These are phyloP conservation scores for Scenedesmus sp. DNA, from an alignment of 163 green algal species.

Conservation along the genomic window DNA sequence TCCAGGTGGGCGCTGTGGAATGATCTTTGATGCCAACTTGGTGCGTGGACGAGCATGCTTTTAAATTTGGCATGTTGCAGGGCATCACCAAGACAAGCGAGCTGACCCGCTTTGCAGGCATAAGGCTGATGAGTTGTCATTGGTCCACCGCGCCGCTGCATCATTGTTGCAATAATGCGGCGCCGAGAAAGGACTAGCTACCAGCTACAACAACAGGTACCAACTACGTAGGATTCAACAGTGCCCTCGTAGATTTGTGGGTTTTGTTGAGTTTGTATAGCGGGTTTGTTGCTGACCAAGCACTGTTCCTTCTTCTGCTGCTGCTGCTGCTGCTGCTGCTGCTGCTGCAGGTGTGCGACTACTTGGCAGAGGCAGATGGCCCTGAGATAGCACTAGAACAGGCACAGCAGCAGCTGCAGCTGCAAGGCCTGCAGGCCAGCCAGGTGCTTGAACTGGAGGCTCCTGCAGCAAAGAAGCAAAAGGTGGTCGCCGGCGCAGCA, in stretches of 20 bases:
- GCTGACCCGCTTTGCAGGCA: too few relatives aligned
- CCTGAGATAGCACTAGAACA: conserved; percentile 9
- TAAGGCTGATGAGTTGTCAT: too few relatives aligned
- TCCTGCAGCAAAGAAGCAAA: neutral
- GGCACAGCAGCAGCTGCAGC: conserved; percentile 26
- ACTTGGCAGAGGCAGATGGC: conserved; percentile 39
- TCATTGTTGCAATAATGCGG: too few relatives aligned
- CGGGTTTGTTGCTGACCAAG: too few relatives aligned
- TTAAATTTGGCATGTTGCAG: neutral
- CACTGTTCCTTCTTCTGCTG: neutral
- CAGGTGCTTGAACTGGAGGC: conserved; percentile 26
- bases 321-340: conserved; percentile 26
- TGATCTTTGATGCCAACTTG: neutral
- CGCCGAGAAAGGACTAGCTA: too few relatives aligned
- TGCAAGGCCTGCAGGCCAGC: neutral
- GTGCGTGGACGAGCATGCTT: neutral
- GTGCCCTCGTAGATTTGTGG: too few relatives aligned
- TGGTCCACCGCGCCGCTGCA: too few relatives aligned
- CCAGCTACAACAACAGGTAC: too few relatives aligned
- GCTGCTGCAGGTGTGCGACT: conserved; percentile 52
- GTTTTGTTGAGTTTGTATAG: neutral
- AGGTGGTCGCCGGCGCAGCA: neutral
- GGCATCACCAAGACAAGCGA: too few relatives aligned
- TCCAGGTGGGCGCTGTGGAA: conserved; percentile 15
- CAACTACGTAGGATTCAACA: too few relatives aligned